These are phyloP conservation scores for Umbelopsis sp. DNA, from an alignment of 192 early-diverging fungal species.

Conservation along the genomic window DNA sequence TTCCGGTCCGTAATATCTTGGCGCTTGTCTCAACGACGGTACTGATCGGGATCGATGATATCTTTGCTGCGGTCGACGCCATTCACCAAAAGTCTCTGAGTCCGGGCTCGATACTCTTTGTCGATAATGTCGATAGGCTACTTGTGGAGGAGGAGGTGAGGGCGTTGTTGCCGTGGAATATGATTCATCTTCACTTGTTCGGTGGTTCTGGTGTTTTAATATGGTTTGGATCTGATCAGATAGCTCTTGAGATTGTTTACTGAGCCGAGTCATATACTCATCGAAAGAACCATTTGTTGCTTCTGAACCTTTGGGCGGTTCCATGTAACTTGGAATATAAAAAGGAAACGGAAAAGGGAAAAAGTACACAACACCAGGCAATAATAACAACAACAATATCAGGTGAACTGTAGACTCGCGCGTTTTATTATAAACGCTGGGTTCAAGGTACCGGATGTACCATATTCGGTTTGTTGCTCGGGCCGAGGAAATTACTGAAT, in stretches of 20 bases:
- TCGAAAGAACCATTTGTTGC: not conserved
- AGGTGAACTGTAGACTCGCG: no score
- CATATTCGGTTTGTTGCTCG: no score
- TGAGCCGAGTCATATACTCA: slow-evolving; percentile 4
- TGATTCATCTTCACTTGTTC: not conserved
- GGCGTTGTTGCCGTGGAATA: not conserved
- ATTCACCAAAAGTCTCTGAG: not conserved
- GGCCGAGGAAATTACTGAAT: no score
- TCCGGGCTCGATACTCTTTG: not conserved
- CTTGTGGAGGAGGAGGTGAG: not conserved
- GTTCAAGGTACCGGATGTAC: no score
- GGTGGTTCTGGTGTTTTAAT: not conserved
- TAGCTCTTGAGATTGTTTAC: not conserved
- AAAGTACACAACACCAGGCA: no score
- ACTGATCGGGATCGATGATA: not conserved
- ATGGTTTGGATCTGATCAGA: slow-evolving; percentile 2
- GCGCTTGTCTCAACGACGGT: not conserved
- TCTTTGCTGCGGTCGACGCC: not conserved
- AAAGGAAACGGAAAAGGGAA: no score
- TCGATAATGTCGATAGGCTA: not conserved
- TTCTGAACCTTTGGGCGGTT: not conserved
- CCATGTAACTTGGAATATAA: not conserved
- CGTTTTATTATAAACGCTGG: no score
- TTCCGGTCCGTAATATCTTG: not conserved
- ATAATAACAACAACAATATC: no score